Percentiles rank a stretch among this genome's conserved stretches.
phyloP scores from a whole-genome alignment of 495 filamentous ascomycete genomes.

The Hypoxylon lienhwacheense region DNA sequence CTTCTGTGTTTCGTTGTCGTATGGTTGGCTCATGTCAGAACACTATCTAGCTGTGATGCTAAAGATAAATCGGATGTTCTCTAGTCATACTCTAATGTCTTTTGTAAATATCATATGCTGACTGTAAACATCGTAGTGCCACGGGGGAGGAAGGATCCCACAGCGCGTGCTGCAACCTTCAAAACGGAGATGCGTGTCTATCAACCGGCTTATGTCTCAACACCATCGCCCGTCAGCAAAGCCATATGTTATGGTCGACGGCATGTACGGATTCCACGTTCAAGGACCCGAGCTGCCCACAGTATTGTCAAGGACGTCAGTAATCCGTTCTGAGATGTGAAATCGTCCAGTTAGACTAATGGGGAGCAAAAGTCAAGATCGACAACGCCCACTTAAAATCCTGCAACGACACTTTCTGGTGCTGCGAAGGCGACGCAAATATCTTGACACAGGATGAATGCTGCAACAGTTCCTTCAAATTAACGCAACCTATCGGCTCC shows the following conservation, averaged over 20 bases:
- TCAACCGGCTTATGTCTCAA: slow-evolving; percentile 40
- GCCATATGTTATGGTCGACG: slow-evolving; percentile 35
- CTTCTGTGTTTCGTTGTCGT: neutral
- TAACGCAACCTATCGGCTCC: slow-evolving; percentile 22
- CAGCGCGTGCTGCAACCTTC: slow-evolving; percentile 38
- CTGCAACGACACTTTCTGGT: slow-evolving; percentile 35
- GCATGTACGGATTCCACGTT: slow-evolving; percentile 40
- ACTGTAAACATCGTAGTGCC: slow-evolving; percentile 8
- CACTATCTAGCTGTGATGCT: neutral
- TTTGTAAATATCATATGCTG: neutral
- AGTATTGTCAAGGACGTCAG: slow-evolving; percentile 36
- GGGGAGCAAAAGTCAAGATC: slow-evolving; percentile 7
- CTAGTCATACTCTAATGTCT: too few relatives aligned
- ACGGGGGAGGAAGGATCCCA: slow-evolving; percentile 35
- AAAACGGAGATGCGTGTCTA: slow-evolving; percentile 38
- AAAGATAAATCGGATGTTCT: neutral
- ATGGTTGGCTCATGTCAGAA: neutral
- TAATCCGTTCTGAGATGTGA: slow-evolving; percentile 1
- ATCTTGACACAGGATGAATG: slow-evolving; percentile 25
- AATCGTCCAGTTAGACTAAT: slow-evolving; percentile 1
- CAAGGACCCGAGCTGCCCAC: slow-evolving; percentile 37
- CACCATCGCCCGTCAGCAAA: slow-evolving; percentile 30
- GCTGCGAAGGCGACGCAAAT: slow-evolving; percentile 36
- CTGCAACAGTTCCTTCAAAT: slow-evolving; percentile 35
- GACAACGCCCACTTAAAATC: slow-evolving; percentile 30